Evolutionary conservation across 2,329 filamentous ascomycete genomes (phyloP).

Genomic region (Lasiodiplodia sp.): DNA sequence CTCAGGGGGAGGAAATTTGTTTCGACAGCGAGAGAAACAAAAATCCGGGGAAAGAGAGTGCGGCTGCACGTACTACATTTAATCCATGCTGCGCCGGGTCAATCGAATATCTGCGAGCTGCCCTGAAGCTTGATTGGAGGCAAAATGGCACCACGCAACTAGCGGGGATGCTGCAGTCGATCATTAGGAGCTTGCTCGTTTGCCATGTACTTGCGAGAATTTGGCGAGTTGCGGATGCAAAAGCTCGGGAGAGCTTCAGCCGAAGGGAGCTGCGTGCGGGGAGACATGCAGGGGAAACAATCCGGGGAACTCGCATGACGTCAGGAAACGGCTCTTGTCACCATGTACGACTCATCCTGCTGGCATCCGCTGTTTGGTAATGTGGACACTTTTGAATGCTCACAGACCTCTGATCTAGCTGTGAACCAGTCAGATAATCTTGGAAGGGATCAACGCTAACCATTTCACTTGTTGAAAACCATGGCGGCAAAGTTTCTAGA

Average conservation of each 20-base stretch:
- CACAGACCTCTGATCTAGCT: neutral
- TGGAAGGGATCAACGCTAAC: neutral
- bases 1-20: neutral
- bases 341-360: neutral
- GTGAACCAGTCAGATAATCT: neutral
- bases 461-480: neutral
- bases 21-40: neutral
- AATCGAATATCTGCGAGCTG: neutral
- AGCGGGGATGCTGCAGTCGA: conserved; percentile 12
- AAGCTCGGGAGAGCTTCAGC: conserved; percentile 17
- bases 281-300: conserved; percentile 11
- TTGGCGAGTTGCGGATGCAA: conserved; percentile 3
- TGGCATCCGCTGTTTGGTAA: neutral
- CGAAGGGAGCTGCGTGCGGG: conserved; percentile 17
- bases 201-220: neutral
- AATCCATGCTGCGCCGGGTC: neutral
- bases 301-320: conserved; percentile 26
- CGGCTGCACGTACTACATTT: conserved; percentile 2
- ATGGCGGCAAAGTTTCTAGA: no score
- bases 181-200: conserved; percentile 17
- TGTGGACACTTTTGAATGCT: neutral
- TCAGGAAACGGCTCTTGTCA: neutral
- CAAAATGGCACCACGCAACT: conserved; percentile 5
- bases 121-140: conserved; percentile 27
- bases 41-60: conserved; percentile 1